phyloP scores from a whole-genome alignment of 164 flowering plant species.

The Stephania cephalantha region DNA sequence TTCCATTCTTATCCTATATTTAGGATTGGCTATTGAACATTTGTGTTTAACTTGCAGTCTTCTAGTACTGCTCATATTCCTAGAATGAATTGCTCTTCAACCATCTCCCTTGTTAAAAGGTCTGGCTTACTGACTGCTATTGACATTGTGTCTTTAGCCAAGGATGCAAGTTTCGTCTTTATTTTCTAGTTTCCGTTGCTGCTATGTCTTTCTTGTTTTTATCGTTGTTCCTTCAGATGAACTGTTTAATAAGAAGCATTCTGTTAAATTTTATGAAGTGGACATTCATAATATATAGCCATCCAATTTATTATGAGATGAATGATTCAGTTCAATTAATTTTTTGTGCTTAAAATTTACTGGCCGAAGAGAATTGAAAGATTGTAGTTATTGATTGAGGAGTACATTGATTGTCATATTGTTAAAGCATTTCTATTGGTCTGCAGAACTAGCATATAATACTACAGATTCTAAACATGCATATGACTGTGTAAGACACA shows the following conservation, averaged over 20 bases:
- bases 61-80: background rate
- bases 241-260: background rate
- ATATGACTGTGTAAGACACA: slow-evolving; percentile 46
- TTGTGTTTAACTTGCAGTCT: background rate
- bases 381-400: background rate
- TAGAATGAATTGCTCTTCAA: background rate
- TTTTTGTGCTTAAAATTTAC: background rate
- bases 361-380: background rate
- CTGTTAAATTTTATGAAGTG: background rate
- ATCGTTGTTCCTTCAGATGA: no score
- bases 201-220: no score
- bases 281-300: background rate
- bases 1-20: background rate
- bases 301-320: background rate
- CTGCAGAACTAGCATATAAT: slow-evolving; percentile 58
- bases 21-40: background rate
- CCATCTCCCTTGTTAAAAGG: background rate
- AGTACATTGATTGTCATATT: background rate
- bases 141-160: background rate
- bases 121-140: background rate
- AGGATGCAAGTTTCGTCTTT: no score
- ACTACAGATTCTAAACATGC: slow-evolving; percentile 58
- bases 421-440: background rate
- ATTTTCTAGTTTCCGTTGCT: no score
- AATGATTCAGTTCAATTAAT: background rate